Evolutionary conservation across 371 early-diverging fungal species (phyloP), one percentile per base, ranked within the genome.

Genomic region (Apophysomyces trapeziformis): DNA sequence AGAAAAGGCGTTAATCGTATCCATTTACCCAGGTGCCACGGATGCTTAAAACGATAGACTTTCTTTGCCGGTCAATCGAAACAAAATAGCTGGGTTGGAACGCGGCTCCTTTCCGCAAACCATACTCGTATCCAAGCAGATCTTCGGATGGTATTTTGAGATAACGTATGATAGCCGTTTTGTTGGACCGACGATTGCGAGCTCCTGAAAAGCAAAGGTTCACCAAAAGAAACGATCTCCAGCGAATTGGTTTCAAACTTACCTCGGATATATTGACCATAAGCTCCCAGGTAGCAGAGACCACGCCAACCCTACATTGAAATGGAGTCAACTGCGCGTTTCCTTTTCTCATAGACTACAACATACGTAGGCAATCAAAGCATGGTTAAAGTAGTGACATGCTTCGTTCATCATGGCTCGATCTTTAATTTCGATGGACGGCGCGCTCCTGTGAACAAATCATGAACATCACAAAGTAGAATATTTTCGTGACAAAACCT

Each of bases 1-100:
- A 9, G 8, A 7, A 2, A 7, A 26, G 8, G 43, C 32, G 8
- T 14, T 21, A 46, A 18, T 63, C 35, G n/a, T 21, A n/a, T 44
- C 13, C 14, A 62, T 38, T 74, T 83, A 88, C 89, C 93, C 92
- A 88, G 5, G 93, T 93, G n/a, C 95, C 95, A 39, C 95, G 87
- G 44, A 95, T 92, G 12, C 87, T 86, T 32, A 95, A 68, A 0
- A 94, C 91, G 32, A 95, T 83, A 0, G 92, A 82, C 62, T 89
- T 80, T 57, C 85, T 77, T 8, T 73, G 79, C 12, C 86, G 82
- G 66, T 95, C 95, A 36, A 87, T 73, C 0, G 90, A 87, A 0
- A 95, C 85, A 72, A 90, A 92, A 63, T 94, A 93, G 68, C 89
- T 89, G 0, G 94, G 95, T 44, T 89, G 89, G 56, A 94, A 95